These are phyloP conservation scores for Oleoguttula mirabilis DNA, from an alignment of 495 filamentous ascomycete species.

Conservation along the genomic window DNA sequence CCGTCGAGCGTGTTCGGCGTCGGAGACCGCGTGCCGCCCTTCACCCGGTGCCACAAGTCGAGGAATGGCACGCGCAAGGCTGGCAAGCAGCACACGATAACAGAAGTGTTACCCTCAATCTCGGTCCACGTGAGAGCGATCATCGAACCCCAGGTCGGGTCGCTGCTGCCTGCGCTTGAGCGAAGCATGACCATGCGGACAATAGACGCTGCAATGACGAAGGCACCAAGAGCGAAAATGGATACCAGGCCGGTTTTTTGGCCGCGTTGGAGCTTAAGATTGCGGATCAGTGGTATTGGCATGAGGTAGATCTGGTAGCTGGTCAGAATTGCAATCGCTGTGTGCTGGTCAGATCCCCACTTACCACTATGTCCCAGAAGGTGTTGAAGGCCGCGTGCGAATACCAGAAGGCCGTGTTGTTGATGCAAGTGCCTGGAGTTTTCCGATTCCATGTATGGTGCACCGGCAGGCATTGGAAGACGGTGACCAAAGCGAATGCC, in stretches of 20 bases:
- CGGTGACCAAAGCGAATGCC: slow-evolving; percentile 7
- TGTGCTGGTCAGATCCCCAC: too few relatives aligned
- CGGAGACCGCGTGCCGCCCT: not conserved
- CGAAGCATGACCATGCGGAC: slow-evolving; percentile 11
- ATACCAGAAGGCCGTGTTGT: slow-evolving; percentile 15
- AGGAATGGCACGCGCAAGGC: slow-evolving; percentile 8
- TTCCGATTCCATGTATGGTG: slow-evolving; percentile 8
- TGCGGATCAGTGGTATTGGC: slow-evolving; percentile 5
- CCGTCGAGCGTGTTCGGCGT: not conserved
- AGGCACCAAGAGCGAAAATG: slow-evolving; percentile 11
- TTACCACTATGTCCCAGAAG: slow-evolving; percentile 12
- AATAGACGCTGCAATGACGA: slow-evolving; percentile 11
- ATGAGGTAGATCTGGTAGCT: slow-evolving; percentile 6
- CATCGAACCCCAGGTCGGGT: slow-evolving; percentile 11
- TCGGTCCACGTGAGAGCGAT: slow-evolving; percentile 9
- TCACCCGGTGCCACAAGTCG: slow-evolving; percentile 3
- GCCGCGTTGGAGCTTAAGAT: not conserved
- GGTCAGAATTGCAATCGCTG: not conserved
- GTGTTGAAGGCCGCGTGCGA: slow-evolving; percentile 11
- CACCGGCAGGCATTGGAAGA: slow-evolving; percentile 13
- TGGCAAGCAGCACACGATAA: slow-evolving; percentile 9
- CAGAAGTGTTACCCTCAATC: slow-evolving; percentile 12
- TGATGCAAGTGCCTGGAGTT: slow-evolving; percentile 7
- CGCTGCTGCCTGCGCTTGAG: slow-evolving; percentile 1
- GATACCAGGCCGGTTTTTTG: slow-evolving; percentile 8